Percentiles rank a stretch among this genome's conserved stretches.
Conservation (phyloP, 2,329 filamentous ascomycete genomes). For the Ophiostoma novo-ulmi region DNA sequence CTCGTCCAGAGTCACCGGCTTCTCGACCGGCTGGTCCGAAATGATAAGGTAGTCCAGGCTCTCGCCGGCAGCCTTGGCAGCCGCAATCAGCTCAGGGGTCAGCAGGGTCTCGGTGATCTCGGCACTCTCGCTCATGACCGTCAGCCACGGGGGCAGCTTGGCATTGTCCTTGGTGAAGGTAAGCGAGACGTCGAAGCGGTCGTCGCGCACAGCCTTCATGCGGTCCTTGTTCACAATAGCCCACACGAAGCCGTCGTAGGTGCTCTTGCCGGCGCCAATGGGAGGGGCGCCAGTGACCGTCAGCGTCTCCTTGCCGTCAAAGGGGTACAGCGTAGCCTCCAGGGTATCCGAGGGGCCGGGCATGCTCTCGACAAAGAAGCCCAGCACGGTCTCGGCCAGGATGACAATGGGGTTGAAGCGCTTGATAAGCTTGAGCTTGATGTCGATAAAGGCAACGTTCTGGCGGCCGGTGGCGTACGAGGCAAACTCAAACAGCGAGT, state of each 20-base stretch:
- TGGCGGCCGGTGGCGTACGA: conserved; percentile 86
- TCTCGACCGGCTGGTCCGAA: conserved; percentile 82
- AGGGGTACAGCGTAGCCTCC: conserved; percentile 76
- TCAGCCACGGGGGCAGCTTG: conserved; percentile 85
- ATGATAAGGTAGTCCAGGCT: conserved; percentile 81
- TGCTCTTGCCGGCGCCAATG: conserved; percentile 54
- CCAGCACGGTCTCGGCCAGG: conserved; percentile 59
- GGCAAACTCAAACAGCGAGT: conserved; percentile 77
- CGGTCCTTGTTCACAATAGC: conserved; percentile 90
- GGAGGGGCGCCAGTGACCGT: conserved; percentile 56
- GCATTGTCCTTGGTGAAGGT: conserved; percentile 88
- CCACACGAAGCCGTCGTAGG: conserved; percentile 89
- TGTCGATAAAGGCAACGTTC: conserved; percentile 86
- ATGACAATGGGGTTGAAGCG: conserved; percentile 72
- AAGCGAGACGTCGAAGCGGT: conserved; percentile 89
- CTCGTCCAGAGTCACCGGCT: conserved; percentile 83
- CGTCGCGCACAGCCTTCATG: conserved; percentile 85
- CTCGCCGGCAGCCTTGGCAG: conserved; percentile 72
- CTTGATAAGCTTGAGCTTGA: conserved; percentile 76
- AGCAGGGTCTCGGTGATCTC: conserved; percentile 86
- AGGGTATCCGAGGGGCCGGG: conserved; percentile 63
- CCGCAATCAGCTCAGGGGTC: conserved; percentile 79
- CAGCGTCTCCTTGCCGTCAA: conserved; percentile 83
- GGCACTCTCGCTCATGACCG: conserved; percentile 93
- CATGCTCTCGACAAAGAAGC: conserved; percentile 77